Percentiles rank a stretch among this genome's conserved stretches.
Evolutionary conservation across 2,329 filamentous ascomycete genomes (phyloP).

Genomic region (Blastomyces silverae): DNA sequence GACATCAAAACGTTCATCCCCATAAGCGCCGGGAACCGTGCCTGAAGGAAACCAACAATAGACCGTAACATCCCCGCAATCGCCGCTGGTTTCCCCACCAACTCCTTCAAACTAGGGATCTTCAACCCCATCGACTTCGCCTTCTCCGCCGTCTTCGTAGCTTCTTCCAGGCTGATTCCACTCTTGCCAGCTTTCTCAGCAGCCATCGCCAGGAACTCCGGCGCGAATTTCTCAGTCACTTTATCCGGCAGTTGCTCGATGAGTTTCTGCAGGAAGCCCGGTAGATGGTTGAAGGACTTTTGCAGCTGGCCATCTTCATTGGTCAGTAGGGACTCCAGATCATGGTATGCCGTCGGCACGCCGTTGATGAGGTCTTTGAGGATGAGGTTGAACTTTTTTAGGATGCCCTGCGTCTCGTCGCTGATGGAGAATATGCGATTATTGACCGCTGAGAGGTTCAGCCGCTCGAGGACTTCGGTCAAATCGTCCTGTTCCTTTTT

Average conservation of each 20-base stretch:
- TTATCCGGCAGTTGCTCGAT: conserved; percentile 79
- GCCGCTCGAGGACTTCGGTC: conserved; percentile 67
- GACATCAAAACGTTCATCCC: conserved; percentile 90
- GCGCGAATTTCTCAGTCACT: conserved; percentile 66
- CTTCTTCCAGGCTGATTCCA: conserved; percentile 52
- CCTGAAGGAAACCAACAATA: conserved; percentile 82
- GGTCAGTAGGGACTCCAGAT: conserved; percentile 65
- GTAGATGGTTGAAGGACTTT: conserved; percentile 60
- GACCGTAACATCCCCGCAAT: conserved; percentile 76
- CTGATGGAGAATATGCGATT: conserved; percentile 79
- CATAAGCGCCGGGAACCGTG: conserved; percentile 82
- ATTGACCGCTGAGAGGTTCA: conserved; percentile 77
- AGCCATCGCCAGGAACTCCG: conserved; percentile 73
- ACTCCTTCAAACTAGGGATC: conserved; percentile 65
- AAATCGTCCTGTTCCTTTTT: conserved; percentile 65
- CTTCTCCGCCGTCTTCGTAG: conserved; percentile 48
- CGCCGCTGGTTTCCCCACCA: conserved; percentile 81
- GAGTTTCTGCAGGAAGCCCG: conserved; percentile 73
- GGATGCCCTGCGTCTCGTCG: conserved; percentile 73
- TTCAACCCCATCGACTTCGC: conserved; percentile 60
- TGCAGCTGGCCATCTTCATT: conserved; percentile 59
- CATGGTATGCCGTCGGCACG: conserved; percentile 85
- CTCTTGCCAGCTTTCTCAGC: conserved; percentile 58
- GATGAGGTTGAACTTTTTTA: conserved; percentile 77
- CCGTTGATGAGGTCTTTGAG: conserved; percentile 90